Conservation (phyloP, 2,329 filamentous ascomycete species). For the Hypoxylon sp. region DNA sequence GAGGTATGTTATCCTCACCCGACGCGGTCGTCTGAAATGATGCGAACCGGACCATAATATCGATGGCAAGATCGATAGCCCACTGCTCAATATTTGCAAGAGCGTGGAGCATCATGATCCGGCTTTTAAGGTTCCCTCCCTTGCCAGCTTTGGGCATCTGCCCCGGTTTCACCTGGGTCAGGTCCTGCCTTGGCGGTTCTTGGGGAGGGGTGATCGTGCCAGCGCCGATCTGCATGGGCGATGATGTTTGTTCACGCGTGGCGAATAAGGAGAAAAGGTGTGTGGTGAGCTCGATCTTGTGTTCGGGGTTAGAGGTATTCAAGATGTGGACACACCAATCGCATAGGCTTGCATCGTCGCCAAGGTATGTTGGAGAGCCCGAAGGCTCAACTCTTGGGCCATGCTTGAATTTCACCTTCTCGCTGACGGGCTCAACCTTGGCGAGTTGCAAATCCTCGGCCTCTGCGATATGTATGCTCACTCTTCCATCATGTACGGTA, state of each 20-base stretch:
- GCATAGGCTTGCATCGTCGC: constrained; percentile 61
- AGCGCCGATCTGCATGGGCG: constrained; percentile 60
- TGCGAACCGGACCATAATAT: constrained; percentile 63
- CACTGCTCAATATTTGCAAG: constrained; percentile 65
- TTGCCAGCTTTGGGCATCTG: constrained; percentile 59
- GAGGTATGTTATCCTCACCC: constrained; percentile 36
- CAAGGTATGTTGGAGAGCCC: constrained; percentile 53
- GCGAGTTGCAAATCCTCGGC: constrained; percentile 49
- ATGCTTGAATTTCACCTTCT: constrained; percentile 62
- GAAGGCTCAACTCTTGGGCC: constrained; percentile 45
- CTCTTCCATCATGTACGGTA: constrained; percentile 54
- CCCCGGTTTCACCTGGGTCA: constrained; percentile 58
- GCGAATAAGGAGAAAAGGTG: constrained; percentile 61
- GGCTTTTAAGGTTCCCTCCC: constrained; percentile 61
- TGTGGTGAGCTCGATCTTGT: constrained; percentile 63
- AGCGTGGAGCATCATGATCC: constrained; percentile 63
- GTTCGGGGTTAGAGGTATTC: constrained; percentile 61
- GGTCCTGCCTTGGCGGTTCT: constrained; percentile 59
- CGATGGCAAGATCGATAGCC: constrained; percentile 64
- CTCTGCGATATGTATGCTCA: constrained; percentile 55
- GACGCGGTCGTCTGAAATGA: constrained; percentile 57
- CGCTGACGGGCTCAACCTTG: constrained; percentile 61
- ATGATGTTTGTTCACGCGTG: constrained; percentile 56
- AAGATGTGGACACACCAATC: constrained; percentile 64
- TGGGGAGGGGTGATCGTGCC: constrained; percentile 57